These are phyloP conservation scores for Farysia itapuensis DNA, from an alignment of 1,284 basidiomycete species.

Conservation along the genomic window DNA sequence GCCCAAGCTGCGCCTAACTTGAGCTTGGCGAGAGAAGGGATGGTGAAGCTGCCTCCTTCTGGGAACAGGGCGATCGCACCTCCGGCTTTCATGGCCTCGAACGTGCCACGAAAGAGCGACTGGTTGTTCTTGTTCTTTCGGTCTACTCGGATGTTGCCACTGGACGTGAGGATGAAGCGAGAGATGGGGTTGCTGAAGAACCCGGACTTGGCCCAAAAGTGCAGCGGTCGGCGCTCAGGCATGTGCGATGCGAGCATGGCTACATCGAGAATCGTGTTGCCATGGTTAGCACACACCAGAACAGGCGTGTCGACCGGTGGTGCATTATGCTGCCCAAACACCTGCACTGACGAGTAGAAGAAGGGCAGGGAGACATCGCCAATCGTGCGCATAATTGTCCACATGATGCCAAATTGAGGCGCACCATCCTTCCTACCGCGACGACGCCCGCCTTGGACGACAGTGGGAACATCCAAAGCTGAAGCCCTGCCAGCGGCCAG, in stretches of 20 bases:
- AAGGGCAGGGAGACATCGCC: slow-evolving; percentile 34
- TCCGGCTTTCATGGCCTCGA: slow-evolving; percentile 76
- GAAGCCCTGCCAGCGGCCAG: neutral
- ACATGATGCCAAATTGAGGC: slow-evolving; percentile 40
- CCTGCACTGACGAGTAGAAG: slow-evolving; percentile 37
- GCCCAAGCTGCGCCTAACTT: slow-evolving; percentile 97
- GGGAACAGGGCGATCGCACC: slow-evolving; percentile 89
- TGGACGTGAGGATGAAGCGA: slow-evolving; percentile 75
- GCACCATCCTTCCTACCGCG: neutral
- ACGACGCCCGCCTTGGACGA: too few relatives aligned
- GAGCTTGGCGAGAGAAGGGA: slow-evolving; percentile 85
- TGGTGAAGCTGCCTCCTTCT: slow-evolving; percentile 76
- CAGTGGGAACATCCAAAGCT: neutral
- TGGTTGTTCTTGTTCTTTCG: slow-evolving; percentile 87
- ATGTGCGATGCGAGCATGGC: slow-evolving; percentile 66
- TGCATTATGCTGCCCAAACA: slow-evolving; percentile 13
- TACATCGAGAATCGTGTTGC: slow-evolving; percentile 63
- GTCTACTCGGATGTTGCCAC: slow-evolving; percentile 94
- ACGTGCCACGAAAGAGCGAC: slow-evolving; percentile 82
- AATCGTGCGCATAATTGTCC: slow-evolving; percentile 44
- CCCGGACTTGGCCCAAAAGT: slow-evolving; percentile 83
- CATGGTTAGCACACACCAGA: slow-evolving; percentile 58
- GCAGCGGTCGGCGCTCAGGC: slow-evolving; percentile 75
- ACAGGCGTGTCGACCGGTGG: slow-evolving; percentile 23
- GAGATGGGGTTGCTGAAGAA: slow-evolving; percentile 72